Base-by-base conservation (phyloP, 495 filamentous ascomycete species). In the Aspergillus carlsbadensis region DNA sequence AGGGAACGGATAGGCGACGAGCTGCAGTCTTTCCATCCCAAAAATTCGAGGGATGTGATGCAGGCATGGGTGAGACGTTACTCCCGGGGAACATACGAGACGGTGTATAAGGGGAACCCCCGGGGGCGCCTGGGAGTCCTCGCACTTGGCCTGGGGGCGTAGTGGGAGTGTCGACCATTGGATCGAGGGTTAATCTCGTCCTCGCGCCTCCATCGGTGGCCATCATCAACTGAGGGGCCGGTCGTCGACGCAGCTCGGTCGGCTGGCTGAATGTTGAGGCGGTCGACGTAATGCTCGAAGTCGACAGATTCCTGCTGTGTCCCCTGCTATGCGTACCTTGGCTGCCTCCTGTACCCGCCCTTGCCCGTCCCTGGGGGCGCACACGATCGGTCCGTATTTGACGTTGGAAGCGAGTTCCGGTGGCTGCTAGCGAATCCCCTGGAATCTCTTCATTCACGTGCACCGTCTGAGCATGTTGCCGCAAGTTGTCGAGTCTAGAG, bases 371-470 rank as follows among this genome's bases (percentile, higher is more conserved):
- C 26, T 80, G 85, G 33, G 89, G 88, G 35, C 92, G 83, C 31
- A 96, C 82, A n/a, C 85, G 77, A 51, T 89, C 86, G 5, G 92
- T 96, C 52, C 93, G 83, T 47, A 96, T 90, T 73, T 98, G 95
- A 59, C 95, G 82, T 67, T 97, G 93, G 66, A 96, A 98, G 20
- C 93, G 78, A 22, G 92, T 95, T 15, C 93, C 91, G 5, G 92
- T 96, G 37, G 95, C 95, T 6, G 94, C 95, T 10, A 98, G 80
- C 7, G 95, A 98, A 69, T 96, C 91, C 14, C 83, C 83, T 3
- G 94, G 94, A 17, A 98, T 98, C 45, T 96, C 93, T 67, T 98
- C 95, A 71, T 98, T 96, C 40, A 95, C 88, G 65, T 98, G 95
- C 1, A 98, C 95, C 0, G 95, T 98, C 65, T 96, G 95, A 14